Base-by-base conservation (phyloP, 2,329 filamentous ascomycete genomes). In the Parastagonospora avenae region DNA sequence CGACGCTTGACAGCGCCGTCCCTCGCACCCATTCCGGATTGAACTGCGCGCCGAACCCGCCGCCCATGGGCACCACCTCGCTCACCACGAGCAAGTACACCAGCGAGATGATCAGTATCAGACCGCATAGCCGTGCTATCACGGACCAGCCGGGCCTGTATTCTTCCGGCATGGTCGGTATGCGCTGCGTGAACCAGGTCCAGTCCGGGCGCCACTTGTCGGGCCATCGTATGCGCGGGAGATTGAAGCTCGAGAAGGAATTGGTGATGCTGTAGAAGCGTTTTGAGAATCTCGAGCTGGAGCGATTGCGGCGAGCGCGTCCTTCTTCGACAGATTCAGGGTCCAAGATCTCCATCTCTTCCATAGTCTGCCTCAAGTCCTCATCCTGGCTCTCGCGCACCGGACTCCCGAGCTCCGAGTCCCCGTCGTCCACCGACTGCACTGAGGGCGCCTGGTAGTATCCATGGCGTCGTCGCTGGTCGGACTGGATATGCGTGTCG, bases 51-150 rank as follows among this genome's bases (percentile, higher is more conserved):
- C 82, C 77, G 43, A 70, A 70, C 2, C 66, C 66, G 19, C 84
- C 84, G 38, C 85, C 84, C 60, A 84, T 83, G 33, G 85, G 85
- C 66, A 97, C 91, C 35, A 97, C 74, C 74, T 96, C 90, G 69
- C 90, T 91, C 55, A 92, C 84, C 68, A 97, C 92, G 42, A 97
- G 80, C 46, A 93, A 77, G 74, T 96, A 97, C 37, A 96, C 80
- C 55, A 96, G 81, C 14, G 85, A 83, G 40, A 92, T 78, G 10
- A 97, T 85, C 39, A 95, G 76, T 41, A 92, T 77, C 10, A 96
- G 77, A 2, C 89, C 92, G 52, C 91, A 81, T 30, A 94, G 70
- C 28, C 93, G 85, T 33, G 88, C 88, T 38, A 92, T 71, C 19
- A 93, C 78, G 4, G 94, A 81, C 66, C 81, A 84, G n/a, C 80